Evolutionary conservation across 2,329 filamentous ascomycete species (phyloP), one percentile per base, ranked within the genome.

Genomic region (Alternaria brassicicola): DNA sequence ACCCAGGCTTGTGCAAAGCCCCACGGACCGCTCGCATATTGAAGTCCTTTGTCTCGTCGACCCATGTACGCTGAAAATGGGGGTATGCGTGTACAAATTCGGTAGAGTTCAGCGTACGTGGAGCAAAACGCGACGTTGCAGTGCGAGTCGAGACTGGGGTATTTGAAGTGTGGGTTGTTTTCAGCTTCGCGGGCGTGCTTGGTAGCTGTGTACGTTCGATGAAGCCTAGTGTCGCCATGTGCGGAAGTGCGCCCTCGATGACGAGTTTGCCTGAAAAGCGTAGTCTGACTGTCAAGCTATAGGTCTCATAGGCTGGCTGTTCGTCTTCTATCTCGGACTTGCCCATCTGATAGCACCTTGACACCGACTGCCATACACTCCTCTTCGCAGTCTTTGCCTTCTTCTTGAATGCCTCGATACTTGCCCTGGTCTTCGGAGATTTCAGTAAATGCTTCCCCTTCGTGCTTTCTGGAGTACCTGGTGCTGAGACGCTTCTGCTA

Each of bases 11-110:
- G 2, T 50, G 61, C 6, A 65, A 12, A 7, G 35, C 35, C 3
- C 42, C 31, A 12, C 49, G 35, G 1, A 65, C 52, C 3, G 35
- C 21, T 1, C 49, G 39, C 51, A 65, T 62, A 17, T 65, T 65
- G 57, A 66, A 66, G 31, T 56, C 38, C 17, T 54, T 50, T 1
- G 67, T 68, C 42, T 71, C 67, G 33, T 71, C 68, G 7, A 62
- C 28, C 64, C 65, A 70, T 15, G 42, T 38, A 7, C 64, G 61
- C 35, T 66, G 31, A 36, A 61, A 68, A 13, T 21, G 61, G 7
- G 54, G 46, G 28, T 52, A 45, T 13, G 39, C 38, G 12, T 54
- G 33, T 12, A 38, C 13, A 0, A 51, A 51, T n/a, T 51, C 25
- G 23, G 38, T 42, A 6, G 57, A 38, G 25, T 61, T 45, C 13